These are phyloP conservation scores for Jamesozyma spencerorum DNA, from an alignment of 805 yeast genomes.

Conservation along the genomic window DNA sequence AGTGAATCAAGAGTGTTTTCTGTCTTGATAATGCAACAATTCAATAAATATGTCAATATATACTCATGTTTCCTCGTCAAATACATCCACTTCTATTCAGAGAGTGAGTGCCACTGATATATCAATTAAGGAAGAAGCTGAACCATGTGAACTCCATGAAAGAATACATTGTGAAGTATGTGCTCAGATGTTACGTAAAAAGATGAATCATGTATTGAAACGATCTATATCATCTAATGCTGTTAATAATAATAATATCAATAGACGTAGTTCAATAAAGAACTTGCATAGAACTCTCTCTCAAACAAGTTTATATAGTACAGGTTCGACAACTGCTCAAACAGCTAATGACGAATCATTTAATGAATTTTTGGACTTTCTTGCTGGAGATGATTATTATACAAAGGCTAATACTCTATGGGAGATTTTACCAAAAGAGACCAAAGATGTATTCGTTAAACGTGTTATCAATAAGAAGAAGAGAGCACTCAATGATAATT, in stretches of 20 bases:
- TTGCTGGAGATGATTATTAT: constrained; percentile 3
- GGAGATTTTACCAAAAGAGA: constrained; percentile 9
- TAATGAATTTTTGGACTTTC: constrained; percentile 7
- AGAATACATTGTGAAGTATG: constrained; percentile 5
- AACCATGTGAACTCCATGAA: constrained; percentile 11
- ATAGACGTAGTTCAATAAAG: constrained; percentile 3
- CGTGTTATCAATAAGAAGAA: constrained; percentile 5
- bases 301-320: constrained; percentile 12
- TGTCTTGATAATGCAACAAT: too few species aligned
- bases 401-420: constrained; percentile 4
- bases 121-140: constrained; percentile 10
- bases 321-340: constrained; percentile 5
- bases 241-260: constrained; percentile 3
- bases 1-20: too few species aligned
- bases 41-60: neutral
- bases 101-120: constrained; percentile 4
- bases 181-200: constrained; percentile 1
- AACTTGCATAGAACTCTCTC: constrained; percentile 9
- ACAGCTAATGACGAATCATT: constrained; percentile 4
- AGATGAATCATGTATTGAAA: constrained; percentile 5
- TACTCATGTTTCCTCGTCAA: neutral
- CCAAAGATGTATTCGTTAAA: constrained; percentile 7
- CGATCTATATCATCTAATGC: constrained; percentile 13
- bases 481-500: neutral
- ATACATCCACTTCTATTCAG: neutral